A percentile compares a stretch with the other conserved stretches of the same genome.
Conservation (phyloP, 192 early-diverging fungal genomes). For the Linderina pennispora region DNA sequence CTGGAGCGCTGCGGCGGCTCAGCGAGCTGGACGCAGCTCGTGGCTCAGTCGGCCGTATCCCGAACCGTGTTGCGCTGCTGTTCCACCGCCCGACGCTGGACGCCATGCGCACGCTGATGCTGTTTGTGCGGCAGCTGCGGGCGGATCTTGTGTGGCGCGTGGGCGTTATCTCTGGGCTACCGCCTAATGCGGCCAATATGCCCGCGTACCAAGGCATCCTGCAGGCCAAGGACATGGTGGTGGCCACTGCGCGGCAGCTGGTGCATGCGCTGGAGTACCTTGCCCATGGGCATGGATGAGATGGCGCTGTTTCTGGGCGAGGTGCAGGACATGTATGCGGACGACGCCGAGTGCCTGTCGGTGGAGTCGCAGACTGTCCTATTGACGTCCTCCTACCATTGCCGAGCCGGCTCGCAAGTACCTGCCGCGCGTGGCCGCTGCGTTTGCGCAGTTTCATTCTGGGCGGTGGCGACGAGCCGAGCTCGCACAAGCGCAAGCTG, state of each 20-base stretch:
- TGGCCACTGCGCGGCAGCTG: slow-evolving; percentile 38
- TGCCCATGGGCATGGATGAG: slow-evolving; percentile 33
- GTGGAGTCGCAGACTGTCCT: slow-evolving; percentile 33
- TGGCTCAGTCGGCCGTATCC: too few relatives aligned
- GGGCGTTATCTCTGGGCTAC: slow-evolving; percentile 23
- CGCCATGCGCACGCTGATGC: slow-evolving; percentile 34
- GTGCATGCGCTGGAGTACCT: slow-evolving; percentile 42
- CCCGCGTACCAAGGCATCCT: slow-evolving; percentile 25
- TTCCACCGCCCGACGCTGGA: slow-evolving; percentile 41
- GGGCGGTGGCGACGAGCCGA: slow-evolving; percentile 11
- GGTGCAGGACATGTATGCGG: slow-evolving; percentile 30
- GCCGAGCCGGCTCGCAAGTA: slow-evolving; percentile 35
- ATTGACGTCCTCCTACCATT: slow-evolving; percentile 27
- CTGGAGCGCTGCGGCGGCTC: slow-evolving; percentile 27
- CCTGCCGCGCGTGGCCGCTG: slow-evolving; percentile 31
- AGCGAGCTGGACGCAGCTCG: slow-evolving; percentile 25
- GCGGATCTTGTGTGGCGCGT: slow-evolving; percentile 24
- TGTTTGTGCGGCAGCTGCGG: slow-evolving; percentile 29
- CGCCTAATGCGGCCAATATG: slow-evolving; percentile 18
- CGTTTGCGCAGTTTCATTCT: slow-evolving; percentile 39
- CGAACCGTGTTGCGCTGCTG: too few relatives aligned
- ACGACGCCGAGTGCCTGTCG: slow-evolving; percentile 31
- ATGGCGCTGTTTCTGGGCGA: slow-evolving; percentile 39
- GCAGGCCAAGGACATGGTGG: slow-evolving; percentile 27
- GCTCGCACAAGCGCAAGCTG: slow-evolving; percentile 7